phyloP scores from a whole-genome alignment of 202 grass and related monocot species.

The Dendrocalamus latiflorus region DNA sequence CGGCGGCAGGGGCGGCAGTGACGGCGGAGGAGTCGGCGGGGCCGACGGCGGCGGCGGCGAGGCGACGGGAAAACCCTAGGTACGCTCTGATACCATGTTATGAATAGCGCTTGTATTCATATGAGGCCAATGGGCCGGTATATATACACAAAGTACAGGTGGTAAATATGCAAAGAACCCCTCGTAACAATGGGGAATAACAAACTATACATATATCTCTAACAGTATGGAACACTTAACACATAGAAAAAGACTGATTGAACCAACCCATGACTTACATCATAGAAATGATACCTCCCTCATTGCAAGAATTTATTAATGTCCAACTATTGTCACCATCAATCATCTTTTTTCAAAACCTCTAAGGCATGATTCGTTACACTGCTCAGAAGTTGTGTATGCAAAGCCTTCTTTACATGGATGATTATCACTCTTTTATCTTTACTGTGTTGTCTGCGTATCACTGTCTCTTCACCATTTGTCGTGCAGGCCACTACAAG shows the following conservation, averaged over 20 bases:
- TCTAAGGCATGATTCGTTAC: neutral
- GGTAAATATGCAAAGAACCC: too few relatives aligned
- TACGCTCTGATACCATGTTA: too few relatives aligned
- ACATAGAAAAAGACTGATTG: neutral
- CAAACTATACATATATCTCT: too few relatives aligned
- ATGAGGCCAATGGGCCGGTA: too few relatives aligned
- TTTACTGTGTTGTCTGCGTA: neutral
- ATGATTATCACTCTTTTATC: neutral
- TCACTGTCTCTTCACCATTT: neutral
- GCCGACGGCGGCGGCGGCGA: too few relatives aligned
- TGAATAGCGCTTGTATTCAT: too few relatives aligned
- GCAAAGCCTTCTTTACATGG: neutral
- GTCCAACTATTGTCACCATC: neutral
- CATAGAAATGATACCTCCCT: neutral
- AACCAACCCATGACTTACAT: neutral
- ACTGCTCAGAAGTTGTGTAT: neutral
- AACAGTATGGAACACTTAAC: neutral
- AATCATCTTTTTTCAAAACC: neutral
- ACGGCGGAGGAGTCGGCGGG: too few relatives aligned
- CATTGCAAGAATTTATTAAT: neutral
- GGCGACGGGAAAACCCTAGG: too few relatives aligned
- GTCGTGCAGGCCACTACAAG: constrained; percentile 70
- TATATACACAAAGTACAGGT: too few relatives aligned
- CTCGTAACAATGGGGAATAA: too few relatives aligned
- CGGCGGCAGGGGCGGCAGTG: too few relatives aligned